phyloP scores from a whole-genome alignment of 352 stramenopile genomes.

The Pythium phragmiticola region DNA sequence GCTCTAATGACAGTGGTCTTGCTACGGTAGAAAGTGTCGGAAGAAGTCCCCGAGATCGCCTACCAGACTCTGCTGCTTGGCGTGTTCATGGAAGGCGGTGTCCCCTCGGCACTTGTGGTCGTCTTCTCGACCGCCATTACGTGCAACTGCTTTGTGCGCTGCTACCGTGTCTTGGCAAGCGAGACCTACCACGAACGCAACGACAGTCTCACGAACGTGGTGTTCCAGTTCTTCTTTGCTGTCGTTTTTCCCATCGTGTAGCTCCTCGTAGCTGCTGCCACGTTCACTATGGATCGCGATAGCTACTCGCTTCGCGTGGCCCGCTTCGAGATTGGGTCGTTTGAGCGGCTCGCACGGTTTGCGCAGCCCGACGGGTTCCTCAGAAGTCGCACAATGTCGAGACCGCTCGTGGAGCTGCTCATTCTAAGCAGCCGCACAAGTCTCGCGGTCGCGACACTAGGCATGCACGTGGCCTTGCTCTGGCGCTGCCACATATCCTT shows the following conservation, averaged over 20 bases:
- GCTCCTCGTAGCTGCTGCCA: neutral
- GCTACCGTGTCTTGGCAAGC: slow-evolving; percentile 16
- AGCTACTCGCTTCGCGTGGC: slow-evolving; percentile 8
- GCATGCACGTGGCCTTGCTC: slow-evolving; percentile 16
- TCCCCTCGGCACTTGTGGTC: neutral
- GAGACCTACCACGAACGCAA: slow-evolving; percentile 24
- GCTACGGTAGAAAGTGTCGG: slow-evolving; percentile 20
- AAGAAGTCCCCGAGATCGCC: slow-evolving; percentile 23
- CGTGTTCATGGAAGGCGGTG: slow-evolving; percentile 13
- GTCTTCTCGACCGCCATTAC: slow-evolving; percentile 1
- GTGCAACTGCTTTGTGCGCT: slow-evolving; percentile 18
- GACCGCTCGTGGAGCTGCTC: slow-evolving; percentile 4
- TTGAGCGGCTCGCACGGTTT: slow-evolving; percentile 20
- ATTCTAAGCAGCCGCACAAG: neutral
- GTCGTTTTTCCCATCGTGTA: slow-evolving; percentile 11
- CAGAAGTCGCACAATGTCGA: neutral
- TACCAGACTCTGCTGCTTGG: slow-evolving; percentile 26
- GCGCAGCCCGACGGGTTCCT: slow-evolving; percentile 9
- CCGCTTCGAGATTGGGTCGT: slow-evolving; percentile 10
- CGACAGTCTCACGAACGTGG: slow-evolving; percentile 20
- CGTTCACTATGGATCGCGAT: slow-evolving; percentile 10
- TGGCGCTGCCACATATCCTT: slow-evolving; percentile 20
- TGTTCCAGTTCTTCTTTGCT: slow-evolving; percentile 22
- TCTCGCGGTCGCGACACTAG: slow-evolving; percentile 2
- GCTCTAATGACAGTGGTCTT: neutral